phyloP scores from a whole-genome alignment of 2,329 filamentous ascomycete species.

The Fusarium sp. region DNA sequence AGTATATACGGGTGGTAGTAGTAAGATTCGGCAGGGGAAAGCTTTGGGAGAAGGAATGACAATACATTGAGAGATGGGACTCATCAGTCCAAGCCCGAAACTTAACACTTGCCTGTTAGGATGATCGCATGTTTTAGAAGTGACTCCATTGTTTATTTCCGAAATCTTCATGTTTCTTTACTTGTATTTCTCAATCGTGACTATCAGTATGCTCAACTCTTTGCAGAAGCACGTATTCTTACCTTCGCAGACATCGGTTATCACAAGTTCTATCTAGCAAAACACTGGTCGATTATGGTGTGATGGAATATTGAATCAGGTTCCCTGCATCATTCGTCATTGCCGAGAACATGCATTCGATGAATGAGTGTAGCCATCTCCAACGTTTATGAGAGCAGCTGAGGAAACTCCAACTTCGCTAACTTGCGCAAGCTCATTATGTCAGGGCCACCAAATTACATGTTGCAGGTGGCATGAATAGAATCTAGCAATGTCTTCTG shows the following conservation, averaged over 20 bases:
- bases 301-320: constrained; percentile 9
- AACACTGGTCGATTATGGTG: neutral
- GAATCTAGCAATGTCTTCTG: neutral
- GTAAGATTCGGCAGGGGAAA: no score
- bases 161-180: no score
- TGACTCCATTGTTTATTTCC: no score
- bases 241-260: no score
- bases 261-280: neutral
- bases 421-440: neutral
- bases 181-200: no score
- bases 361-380: neutral
- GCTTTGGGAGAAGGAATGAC: no score
- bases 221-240: neutral
- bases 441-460: neutral
- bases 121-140: no score
- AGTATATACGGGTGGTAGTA: no score
- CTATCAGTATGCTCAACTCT: neutral
- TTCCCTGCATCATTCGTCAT: neutral
- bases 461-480: no score
- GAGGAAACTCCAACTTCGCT: neutral
- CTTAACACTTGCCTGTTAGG: no score
- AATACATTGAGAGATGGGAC: no score
- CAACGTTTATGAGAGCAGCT: neutral
- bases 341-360: neutral
- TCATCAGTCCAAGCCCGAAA: no score